A percentile compares a stretch with the other conserved stretches of the same genome.
phyloP scores from a whole-genome alignment of 768 basidiomycete species.

The Termitomyces eurrhizus region DNA sequence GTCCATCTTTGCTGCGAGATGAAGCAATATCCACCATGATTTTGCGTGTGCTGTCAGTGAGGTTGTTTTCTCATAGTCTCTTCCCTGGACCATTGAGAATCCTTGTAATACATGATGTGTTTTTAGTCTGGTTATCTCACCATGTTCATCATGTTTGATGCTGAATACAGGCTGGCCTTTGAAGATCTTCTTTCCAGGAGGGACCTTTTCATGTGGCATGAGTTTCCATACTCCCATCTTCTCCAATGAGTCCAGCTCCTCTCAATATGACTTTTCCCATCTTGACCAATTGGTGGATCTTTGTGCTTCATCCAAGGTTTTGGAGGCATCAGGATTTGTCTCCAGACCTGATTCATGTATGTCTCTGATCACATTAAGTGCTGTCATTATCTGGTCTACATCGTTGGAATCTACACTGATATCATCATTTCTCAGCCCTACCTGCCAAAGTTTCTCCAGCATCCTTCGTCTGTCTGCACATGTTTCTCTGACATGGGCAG shows the following conservation, averaged over 20 bases:
- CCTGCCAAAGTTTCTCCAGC: not conserved
- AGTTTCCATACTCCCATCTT: not conserved
- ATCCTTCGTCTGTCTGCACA: too few relatives aligned
- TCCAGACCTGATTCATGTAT: not conserved
- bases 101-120: slow-evolving; percentile 36
- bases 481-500: too few relatives aligned
- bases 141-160: slow-evolving; percentile 7
- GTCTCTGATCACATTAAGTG: not conserved
- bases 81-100: slow-evolving; percentile 4
- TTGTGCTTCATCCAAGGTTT: not conserved
- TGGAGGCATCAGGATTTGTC: not conserved
- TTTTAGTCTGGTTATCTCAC: slow-evolving; percentile 25
- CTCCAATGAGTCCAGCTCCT: not conserved
- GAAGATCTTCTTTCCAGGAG: slow-evolving; percentile 16
- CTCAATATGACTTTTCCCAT: not conserved
- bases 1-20: slow-evolving; percentile 25
- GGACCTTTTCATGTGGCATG: not conserved
- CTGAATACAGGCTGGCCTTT: slow-evolving; percentile 26
- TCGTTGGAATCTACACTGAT: not conserved
- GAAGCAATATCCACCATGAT: not conserved
- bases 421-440: not conserved
- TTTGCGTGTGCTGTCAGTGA: not conserved
- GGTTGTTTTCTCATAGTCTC: not conserved
- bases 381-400: not conserved
- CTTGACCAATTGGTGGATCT: slow-evolving; percentile 17